phyloP scores from a whole-genome alignment of 2,329 filamentous ascomycete species.

The Metarhizium anisopliae region DNA sequence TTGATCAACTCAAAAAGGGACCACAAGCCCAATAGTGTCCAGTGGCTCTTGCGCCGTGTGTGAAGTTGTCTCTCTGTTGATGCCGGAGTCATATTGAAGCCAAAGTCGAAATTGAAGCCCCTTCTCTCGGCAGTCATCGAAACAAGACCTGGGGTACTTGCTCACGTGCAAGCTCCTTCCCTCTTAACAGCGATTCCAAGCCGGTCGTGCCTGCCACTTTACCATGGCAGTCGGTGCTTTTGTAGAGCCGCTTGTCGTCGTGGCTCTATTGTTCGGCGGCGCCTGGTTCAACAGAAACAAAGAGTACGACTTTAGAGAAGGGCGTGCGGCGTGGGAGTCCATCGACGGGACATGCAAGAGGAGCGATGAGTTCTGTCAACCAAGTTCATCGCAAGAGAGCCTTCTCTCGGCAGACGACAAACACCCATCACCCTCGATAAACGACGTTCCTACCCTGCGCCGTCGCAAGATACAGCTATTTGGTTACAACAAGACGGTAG shows the following conservation, averaged over 20 bases:
- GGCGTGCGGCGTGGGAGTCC: conserved; percentile 12
- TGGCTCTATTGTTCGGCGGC: conserved; percentile 34
- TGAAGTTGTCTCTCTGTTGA: no score
- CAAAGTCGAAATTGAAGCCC: no score
- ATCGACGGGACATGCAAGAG: conserved; percentile 16
- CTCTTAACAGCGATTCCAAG: no score
- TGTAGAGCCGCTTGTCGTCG: conserved; percentile 32
- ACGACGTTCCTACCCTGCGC: conserved; percentile 19
- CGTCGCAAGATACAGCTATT: conserved; percentile 24
- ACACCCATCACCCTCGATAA: conserved; percentile 17
- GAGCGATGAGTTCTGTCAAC: conserved; percentile 19
- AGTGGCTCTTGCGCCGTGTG: no score
- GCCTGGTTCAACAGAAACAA: conserved; percentile 34
- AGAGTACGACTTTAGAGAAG: conserved; percentile 22
- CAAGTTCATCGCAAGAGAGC: conserved; percentile 16
- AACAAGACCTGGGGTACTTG: no score
- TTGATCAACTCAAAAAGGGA: no score
- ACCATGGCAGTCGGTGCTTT: conserved; percentile 31
- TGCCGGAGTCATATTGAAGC: no score
- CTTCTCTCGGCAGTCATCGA: no score
- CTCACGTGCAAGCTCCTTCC: no score
- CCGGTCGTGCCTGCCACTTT: neutral
- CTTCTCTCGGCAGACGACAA: conserved; percentile 10
- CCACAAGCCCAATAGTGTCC: no score
- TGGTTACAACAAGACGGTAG: conserved; percentile 20